Evolutionary conservation across 345 rosid genomes (phyloP), one percentile per base, ranked within the genome.

Genomic region (Psidium guajava): DNA sequence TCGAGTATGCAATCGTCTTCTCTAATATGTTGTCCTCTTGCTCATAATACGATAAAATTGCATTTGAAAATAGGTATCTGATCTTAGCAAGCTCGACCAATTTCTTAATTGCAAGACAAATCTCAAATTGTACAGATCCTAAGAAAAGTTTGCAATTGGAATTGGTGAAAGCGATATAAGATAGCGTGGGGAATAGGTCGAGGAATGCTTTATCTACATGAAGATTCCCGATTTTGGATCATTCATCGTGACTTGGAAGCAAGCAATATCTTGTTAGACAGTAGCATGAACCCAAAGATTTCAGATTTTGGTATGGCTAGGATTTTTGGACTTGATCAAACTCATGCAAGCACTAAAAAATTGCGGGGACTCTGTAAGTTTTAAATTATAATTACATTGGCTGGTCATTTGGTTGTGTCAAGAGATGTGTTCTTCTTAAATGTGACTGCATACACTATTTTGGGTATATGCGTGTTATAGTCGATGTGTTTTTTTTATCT

Each of bases 301-400:
- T 54, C 88, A 84, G 89, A 89, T 83, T 89, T 89, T 82, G 91
- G 88, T 32, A 82, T 18, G 69, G 85, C 89, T 15, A 87, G 86
- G 22, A 75, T 87, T 15, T 85, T 89, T 32, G 82, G 73, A 22
- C 53, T 25, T 21, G 88, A 87, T 55, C 86, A 88, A 83, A 89
- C 88, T 20, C 83, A 74, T 24, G 84, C 32, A 20, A 57, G 10
- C 3, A 86, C 91, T 27, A 86, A 56, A 6, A 57, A 84, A 20
- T 57, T 6, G 85, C 44, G 2, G 91, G 89, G 28, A 87, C 91
- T 27, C 51, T 49, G 89, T 89, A 87, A 87, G 85, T 85, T 59
- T 55, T 5, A 49, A 59, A 6, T 59, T 59, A 0, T n/a, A 2
- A n/a, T 59, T n/a, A 59, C 69, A 59, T 59, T 59, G 36, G 36